Percentiles rank a stretch among this genome's conserved stretches.
phyloP scores from a whole-genome alignment of 345 rosid genomes.

The Aquilaria malaccensis region DNA sequence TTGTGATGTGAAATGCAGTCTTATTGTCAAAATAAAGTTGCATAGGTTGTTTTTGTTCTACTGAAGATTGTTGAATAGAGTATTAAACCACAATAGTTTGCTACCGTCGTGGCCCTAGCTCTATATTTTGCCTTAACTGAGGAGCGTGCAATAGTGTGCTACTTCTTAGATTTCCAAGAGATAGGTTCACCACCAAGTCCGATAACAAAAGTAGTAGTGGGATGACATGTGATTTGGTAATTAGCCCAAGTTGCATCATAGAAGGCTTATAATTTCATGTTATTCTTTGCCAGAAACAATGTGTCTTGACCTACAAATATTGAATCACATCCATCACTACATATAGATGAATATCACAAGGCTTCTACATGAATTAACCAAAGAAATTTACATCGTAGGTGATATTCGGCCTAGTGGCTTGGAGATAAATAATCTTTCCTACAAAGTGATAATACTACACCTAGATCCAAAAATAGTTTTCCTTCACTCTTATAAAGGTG shows the following conservation, averaged over 20 bases:
- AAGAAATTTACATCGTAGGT: not conserved
- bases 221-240: not conserved
- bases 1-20: not conserved
- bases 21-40: not conserved
- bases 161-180: slow-evolving; percentile 9
- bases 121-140: not conserved
- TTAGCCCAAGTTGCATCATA: slow-evolving; percentile 5
- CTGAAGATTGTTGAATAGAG: not conserved
- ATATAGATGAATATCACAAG: not conserved
- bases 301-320: not conserved
- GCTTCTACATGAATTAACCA: slow-evolving; percentile 1
- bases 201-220: not conserved
- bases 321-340: not conserved
- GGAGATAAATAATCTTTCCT: not conserved
- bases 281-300: too few species aligned
- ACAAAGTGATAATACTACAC: not conserved
- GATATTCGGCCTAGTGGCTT: not conserved
- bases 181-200: not conserved
- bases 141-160: not conserved
- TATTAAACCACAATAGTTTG: too few species aligned
- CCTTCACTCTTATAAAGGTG: too few species aligned
- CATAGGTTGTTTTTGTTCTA: not conserved
- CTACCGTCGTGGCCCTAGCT: not conserved
- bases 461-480: not conserved
- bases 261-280: not conserved